Base-by-base conservation (phyloP, 495 filamentous ascomycete species). In the Aspergillus egyptiacus region DNA sequence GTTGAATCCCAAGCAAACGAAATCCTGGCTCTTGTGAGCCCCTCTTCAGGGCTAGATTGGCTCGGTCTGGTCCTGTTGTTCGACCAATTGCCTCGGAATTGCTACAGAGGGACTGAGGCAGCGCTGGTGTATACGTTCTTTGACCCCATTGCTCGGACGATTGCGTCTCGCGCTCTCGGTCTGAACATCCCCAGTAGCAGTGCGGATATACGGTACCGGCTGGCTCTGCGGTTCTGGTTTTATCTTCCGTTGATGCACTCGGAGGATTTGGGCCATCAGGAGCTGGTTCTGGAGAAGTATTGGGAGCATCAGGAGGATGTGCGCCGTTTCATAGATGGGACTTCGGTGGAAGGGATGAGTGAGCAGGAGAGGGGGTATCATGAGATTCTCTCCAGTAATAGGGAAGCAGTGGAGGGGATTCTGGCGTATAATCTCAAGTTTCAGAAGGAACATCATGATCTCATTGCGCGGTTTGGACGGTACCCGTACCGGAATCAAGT, bases 241-340 rank as follows among this genome's bases (percentile, higher is more conserved):
- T 51, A 63, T 28, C 32, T 68, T 24, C 65, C 65, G 0, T 39
- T 68, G 3, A 65, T 68, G 65, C 63, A 68, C 33, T 62, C 59
- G 6, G 66, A 67, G 49, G 46, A 55, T 17, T 25, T 64, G 30
- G 38, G 24, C 25, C 49, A 60, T 8, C 66, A 69, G 31, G 53
- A 65, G 25, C 27, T 49, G 38, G 57, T 58, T 1, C 7, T 61
- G 7, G 28, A 53, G n/a, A 28, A 49, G 33, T 59, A 63, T 13
- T 57, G 56, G 8, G 53, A 56, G 23, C 48, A 48, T 36, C 31
- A 18, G 20, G 31, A 19, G 8, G 48, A 37, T 43, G n/a, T 51
- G 18, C 20, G 11, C 2, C 15, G 20, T 9, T 30, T 51, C 20
- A 15, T 51, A 28, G 43, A 36, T 10, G 43, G n/a, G 3, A 22